phyloP scores from a whole-genome alignment of 306 rosid species.

The Dicorynia guianensis region DNA sequence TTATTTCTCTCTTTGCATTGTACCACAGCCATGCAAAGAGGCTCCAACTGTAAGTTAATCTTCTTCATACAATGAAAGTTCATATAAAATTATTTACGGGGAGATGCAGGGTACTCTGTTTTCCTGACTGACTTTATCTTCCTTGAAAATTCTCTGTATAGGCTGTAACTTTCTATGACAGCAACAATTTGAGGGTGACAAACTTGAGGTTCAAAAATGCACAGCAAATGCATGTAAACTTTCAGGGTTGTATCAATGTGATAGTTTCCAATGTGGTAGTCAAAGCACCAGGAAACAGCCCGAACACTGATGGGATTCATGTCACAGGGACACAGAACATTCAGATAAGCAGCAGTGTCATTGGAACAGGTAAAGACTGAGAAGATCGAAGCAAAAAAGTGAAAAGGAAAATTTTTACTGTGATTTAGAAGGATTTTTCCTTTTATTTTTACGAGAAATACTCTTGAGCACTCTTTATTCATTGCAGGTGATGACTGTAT shows the following conservation, averaged over 20 bases:
- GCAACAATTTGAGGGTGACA: constrained; percentile 58
- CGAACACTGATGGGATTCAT: constrained; percentile 96
- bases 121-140: background rate
- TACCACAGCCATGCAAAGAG: constrained; percentile 68
- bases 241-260: constrained; percentile 63
- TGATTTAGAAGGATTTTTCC: background rate
- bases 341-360: constrained; percentile 49
- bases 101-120: constrained; percentile 17
- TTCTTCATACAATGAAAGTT: background rate
- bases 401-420: background rate
- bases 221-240: constrained; percentile 74
- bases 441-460: background rate
- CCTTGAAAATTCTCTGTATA: constrained; percentile 23
- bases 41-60: constrained; percentile 78
- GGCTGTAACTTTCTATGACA: constrained; percentile 74
- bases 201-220: constrained; percentile 59
- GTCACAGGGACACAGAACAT: constrained; percentile 61
- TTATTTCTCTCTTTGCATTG: constrained; percentile 17
- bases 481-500: constrained; percentile 90
- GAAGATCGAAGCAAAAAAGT: background rate
- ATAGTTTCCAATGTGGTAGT: constrained; percentile 53
- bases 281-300: constrained; percentile 72
- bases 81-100: background rate
- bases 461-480: background rate
- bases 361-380: constrained; percentile 63